These are phyloP conservation scores for Geranomyces variabilis DNA, from an alignment of 192 early-diverging fungal genomes.

Conservation along the genomic window DNA sequence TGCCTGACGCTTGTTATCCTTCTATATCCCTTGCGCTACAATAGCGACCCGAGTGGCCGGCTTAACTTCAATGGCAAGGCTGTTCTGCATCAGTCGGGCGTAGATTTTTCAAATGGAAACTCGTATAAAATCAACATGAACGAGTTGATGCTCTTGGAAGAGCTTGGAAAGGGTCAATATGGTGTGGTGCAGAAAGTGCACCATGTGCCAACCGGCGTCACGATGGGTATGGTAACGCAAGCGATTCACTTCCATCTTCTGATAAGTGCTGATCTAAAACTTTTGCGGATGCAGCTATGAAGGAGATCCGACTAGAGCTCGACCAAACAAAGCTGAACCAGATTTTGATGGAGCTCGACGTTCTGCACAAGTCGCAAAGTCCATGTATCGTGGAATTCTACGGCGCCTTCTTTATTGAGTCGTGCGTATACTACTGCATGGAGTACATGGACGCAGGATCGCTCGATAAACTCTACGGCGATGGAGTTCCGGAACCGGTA, in stretches of 20 bases:
- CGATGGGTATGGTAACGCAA: slow-evolving; percentile 66
- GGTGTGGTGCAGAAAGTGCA: slow-evolving; percentile 91
- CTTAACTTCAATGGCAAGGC: slow-evolving; percentile 93
- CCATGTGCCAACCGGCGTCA: slow-evolving; percentile 82
- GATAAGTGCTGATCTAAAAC: not conserved
- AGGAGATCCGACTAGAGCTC: slow-evolving; percentile 92
- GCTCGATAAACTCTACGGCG: slow-evolving; percentile 80
- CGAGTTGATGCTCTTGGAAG: slow-evolving; percentile 75
- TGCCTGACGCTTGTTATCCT: slow-evolving; percentile 6
- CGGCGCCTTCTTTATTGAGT: slow-evolving; percentile 94
- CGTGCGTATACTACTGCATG: slow-evolving; percentile 97
- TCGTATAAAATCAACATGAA: slow-evolving; percentile 88
- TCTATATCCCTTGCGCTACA: too few species aligned
- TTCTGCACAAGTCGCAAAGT: slow-evolving; percentile 84
- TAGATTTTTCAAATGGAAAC: slow-evolving; percentile 88
- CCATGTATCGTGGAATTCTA: slow-evolving; percentile 97
- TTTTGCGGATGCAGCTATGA: slow-evolving; percentile 43
- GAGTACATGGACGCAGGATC: slow-evolving; percentile 98
- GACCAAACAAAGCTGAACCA: slow-evolving; percentile 86
- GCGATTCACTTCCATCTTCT: too few species aligned
- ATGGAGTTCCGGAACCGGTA: slow-evolving; percentile 80
- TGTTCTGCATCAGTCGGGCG: slow-evolving; percentile 83
- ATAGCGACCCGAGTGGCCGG: slow-evolving; percentile 83
- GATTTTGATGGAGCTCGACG: slow-evolving; percentile 95
- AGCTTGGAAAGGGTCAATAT: slow-evolving; percentile 88